A percentile compares a stretch with the other conserved stretches of the same genome.
phyloP scores from a whole-genome alignment of 495 filamentous ascomycete genomes.

The Bryoglossum gracile region DNA sequence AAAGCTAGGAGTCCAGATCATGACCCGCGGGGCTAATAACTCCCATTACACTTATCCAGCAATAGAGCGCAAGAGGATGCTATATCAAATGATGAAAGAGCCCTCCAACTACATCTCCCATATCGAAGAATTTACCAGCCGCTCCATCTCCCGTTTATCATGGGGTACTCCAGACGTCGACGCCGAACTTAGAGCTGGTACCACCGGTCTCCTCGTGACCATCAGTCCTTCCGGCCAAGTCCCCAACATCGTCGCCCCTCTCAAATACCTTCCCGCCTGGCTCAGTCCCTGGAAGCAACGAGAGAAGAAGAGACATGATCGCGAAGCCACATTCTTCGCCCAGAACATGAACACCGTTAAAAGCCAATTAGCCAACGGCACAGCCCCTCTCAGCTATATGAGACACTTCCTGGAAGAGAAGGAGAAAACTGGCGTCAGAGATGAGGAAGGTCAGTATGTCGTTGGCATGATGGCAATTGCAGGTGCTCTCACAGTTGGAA shows the following conservation, averaged over 20 bases:
- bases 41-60: conserved; percentile 45
- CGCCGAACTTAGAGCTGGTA: conserved; percentile 44
- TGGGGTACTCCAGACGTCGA: conserved; percentile 48
- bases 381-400: conserved; percentile 22
- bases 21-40: conserved; percentile 38
- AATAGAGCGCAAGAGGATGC: conserved; percentile 46
- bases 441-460: conserved; percentile 32
- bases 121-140: conserved; percentile 54
- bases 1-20: conserved; percentile 50
- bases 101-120: conserved; percentile 26
- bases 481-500: conserved; percentile 37
- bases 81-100: conserved; percentile 36
- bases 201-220: conserved; percentile 49
- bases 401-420: conserved; percentile 23
- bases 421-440: conserved; percentile 22
- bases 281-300: conserved; percentile 47
- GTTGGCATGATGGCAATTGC: conserved; percentile 38
- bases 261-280: conserved; percentile 35
- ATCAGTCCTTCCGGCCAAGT: conserved; percentile 51
- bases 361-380: conserved; percentile 39
- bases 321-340: conserved; percentile 32
- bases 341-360: conserved; percentile 37
- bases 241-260: conserved; percentile 40
- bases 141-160: conserved; percentile 49
- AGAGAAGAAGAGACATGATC: conserved; percentile 33